A percentile compares a stretch with the other conserved stretches of the same genome.
Evolutionary conservation across 129 eudicot genomes (phyloP).

Genomic region (Chrysanthemum makinoi): DNA sequence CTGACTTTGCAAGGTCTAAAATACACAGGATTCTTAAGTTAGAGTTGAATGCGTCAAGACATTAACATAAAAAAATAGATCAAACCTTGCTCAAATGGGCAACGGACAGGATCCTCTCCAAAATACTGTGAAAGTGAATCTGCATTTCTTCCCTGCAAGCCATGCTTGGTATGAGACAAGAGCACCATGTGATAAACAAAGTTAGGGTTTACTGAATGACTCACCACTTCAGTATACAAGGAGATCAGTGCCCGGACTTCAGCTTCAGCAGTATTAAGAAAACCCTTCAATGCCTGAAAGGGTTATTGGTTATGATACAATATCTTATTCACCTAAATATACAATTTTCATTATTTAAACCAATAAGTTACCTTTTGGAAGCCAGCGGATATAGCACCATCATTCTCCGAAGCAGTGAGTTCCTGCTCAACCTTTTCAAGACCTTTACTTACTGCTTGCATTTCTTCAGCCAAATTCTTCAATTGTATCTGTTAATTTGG

Average conservation of each 20-base stretch:
- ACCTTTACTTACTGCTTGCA: conserved; percentile 99
- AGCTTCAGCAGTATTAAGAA: conserved; percentile 97
- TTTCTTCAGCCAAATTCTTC: conserved; percentile 96
- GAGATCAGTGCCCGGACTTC: conserved; percentile 90
- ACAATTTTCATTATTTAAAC: background rate
- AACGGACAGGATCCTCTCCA: conserved; percentile 96
- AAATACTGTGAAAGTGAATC: conserved; percentile 91
- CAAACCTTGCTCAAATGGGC: conserved; percentile 98
- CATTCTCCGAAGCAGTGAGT: conserved; percentile 80
- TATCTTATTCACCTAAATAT: background rate
- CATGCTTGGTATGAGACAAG: conserved; percentile 15
- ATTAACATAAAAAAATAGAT: conserved; percentile 16
- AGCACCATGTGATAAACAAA: conserved; percentile 5
- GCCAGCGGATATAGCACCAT: conserved; percentile 77
- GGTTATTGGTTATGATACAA: background rate
- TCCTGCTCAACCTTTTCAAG: conserved; percentile 98
- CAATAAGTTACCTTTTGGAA: conserved; percentile 66
- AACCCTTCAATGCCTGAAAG: conserved; percentile 76
- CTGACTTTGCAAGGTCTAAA: background rate
- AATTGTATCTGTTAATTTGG: conserved; percentile 66
- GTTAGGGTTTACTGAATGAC: conserved; percentile 18
- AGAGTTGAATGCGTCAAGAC: background rate
- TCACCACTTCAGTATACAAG: conserved; percentile 92
- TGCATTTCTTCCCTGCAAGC: conserved; percentile 92
- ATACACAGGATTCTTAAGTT: background rate